A percentile compares a stretch with the other conserved stretches of the same genome.
These are phyloP conservation scores for Micromonas pusilla DNA, from an alignment of 139 green algal species.

Conservation along the genomic window DNA sequence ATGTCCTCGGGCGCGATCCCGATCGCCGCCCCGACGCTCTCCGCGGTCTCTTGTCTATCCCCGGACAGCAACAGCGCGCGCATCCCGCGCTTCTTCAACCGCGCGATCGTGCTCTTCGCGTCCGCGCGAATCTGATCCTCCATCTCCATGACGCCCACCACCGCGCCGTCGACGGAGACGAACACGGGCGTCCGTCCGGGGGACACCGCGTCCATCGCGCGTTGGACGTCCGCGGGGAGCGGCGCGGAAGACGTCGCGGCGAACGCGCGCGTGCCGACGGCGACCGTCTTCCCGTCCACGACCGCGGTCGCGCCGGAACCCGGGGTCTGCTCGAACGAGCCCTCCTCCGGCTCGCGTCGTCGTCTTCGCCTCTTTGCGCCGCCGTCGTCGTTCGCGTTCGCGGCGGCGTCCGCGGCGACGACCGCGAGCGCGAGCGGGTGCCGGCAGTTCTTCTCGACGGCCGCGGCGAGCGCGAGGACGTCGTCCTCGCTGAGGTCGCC, in stretches of 20 bases:
- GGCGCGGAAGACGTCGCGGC: no score
- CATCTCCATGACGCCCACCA: conserved; percentile 17
- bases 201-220: no score
- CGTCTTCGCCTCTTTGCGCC: neutral
- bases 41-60: conserved; percentile 56
- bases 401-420: conserved; percentile 39
- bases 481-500: conserved; percentile 42
- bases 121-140: conserved; percentile 5
- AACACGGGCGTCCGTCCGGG: conserved; percentile 10
- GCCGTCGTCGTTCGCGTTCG: neutral
- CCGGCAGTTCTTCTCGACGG: conserved; percentile 58
- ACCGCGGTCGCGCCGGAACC: conserved; percentile 51
- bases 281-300: conserved; percentile 44
- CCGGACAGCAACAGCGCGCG: conserved; percentile 65
- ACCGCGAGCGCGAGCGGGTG: conserved; percentile 82
- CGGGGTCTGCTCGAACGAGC: neutral
- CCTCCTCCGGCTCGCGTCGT: neutral
- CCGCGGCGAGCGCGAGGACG: conserved; percentile 52
- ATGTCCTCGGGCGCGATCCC: conserved; percentile 7
- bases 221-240: no score
- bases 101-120: neutral
- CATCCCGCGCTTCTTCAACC: conserved; percentile 28
- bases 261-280: conserved; percentile 65
- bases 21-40: conserved; percentile 21
- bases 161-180: conserved; percentile 8